Base-by-base conservation (phyloP, 176 grass and related monocot species). In the Pharus latifolius region DNA sequence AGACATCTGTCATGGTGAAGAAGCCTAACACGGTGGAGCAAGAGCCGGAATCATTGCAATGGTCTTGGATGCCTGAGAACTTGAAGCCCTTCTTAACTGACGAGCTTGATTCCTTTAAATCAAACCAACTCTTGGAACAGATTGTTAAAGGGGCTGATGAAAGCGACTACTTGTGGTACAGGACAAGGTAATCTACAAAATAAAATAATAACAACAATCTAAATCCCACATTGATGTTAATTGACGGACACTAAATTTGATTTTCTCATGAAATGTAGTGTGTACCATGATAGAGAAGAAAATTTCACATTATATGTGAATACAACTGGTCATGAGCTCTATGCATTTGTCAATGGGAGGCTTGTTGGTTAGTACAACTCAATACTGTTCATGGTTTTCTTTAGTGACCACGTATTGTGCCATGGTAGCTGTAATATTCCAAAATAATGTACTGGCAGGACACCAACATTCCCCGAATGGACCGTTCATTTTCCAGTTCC, bases 101-200 rank as follows among this genome's bases (percentile, higher is more conserved):
- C 7, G 47, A 80, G 14, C 70, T 26, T 35, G 69, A 76, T 1
- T 74, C 4, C 63, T 80, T 85, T 5, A 79, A 37, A 24, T 60
- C 59, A 45, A 20, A 44, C 11, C 19, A 62, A 54, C 76, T 80
- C n/a, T 12, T 85, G 6, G 83, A 85, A 17, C 83, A 85, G 76
- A 85, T 85, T 46, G 33, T 33, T 6, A 77, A 83, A 0, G 66
- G 68, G 1, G 17, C 71, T 17, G 92, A 96, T 52, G 73, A 87
- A 55, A 96, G 88, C 24, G 92, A 96, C 49, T 96, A 96, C 74
- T 38, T 96, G 28, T 96, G 92, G 88, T 96, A 96, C 49, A 82
- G 72, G 34, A 96, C 92, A 46, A 89, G 85, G 92, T 86, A 82
- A 31, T 26, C n/a, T 7, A 60, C 28, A 4, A 56, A 47, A 9